Percentiles rank a stretch among this genome's conserved stretches.
These are phyloP conservation scores for Fusarium sarcochroum DNA, from an alignment of 2,329 filamentous ascomycete species.

Conservation along the genomic window DNA sequence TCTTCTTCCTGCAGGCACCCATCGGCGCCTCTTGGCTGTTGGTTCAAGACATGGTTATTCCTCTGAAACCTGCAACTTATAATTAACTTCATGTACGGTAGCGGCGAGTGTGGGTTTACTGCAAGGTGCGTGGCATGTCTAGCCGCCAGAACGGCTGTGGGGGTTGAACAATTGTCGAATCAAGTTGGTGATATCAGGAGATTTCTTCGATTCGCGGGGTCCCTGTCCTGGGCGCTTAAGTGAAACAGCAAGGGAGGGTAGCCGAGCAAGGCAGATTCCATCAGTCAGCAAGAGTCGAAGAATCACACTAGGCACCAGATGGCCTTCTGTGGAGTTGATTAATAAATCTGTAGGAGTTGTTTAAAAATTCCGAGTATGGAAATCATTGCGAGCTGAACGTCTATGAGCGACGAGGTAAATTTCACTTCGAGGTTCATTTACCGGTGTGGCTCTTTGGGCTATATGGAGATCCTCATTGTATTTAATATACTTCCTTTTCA, in stretches of 20 bases:
- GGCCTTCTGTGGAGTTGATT: not conserved
- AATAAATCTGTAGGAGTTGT: too few species aligned
- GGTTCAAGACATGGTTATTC: not conserved
- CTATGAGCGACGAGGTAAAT: too few species aligned
- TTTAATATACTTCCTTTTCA: too few species aligned
- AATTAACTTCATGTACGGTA: not conserved
- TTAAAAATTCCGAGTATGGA: not conserved
- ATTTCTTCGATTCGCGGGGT: not conserved
- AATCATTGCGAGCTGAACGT: not conserved
- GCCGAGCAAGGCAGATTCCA: not conserved
- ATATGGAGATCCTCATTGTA: too few species aligned
- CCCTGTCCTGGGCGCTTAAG: slow-evolving; percentile 16
- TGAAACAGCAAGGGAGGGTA: not conserved
- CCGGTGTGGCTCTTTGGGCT: too few species aligned
- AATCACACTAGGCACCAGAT: too few species aligned
- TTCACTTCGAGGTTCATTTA: too few species aligned
- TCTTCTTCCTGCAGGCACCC: not conserved
- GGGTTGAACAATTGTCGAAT: not conserved
- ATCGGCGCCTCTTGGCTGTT: not conserved
- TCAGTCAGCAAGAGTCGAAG: not conserved
- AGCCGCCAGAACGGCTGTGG: slow-evolving; percentile 2
- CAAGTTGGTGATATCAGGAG: not conserved
- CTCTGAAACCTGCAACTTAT: slow-evolving; percentile 7
- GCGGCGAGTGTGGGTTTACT: not conserved
- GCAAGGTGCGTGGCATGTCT: not conserved